Conservation (phyloP, 2,329 filamentous ascomycete genomes). For the Helotiales sp. region DNA sequence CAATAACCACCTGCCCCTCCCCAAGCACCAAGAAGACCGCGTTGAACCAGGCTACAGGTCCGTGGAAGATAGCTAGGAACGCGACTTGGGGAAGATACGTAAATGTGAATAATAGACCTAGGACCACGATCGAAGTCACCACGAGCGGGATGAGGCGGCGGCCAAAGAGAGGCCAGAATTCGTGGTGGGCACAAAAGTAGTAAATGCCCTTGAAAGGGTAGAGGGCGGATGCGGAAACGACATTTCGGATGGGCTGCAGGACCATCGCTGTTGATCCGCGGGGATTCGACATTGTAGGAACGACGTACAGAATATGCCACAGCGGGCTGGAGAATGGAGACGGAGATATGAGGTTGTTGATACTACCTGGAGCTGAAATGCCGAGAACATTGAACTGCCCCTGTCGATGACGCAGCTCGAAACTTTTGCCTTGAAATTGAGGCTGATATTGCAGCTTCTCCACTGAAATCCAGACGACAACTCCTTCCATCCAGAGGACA, state of each 20-base stretch:
- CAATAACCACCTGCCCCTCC: constrained; percentile 54
- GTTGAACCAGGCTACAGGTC: constrained; percentile 85
- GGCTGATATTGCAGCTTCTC: background rate
- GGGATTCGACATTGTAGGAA: constrained; percentile 4
- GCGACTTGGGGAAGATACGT: constrained; percentile 88
- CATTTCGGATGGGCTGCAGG: constrained; percentile 33
- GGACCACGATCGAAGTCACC: constrained; percentile 81
- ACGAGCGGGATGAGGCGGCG: constrained; percentile 80
- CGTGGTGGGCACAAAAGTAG: constrained; percentile 79
- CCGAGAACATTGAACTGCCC: background rate
- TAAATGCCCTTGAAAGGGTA: constrained; percentile 75
- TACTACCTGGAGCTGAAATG: constrained; percentile 1
- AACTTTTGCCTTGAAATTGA: background rate
- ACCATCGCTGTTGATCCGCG: constrained; percentile 5
- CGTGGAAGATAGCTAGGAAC: constrained; percentile 88
- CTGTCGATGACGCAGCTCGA: constrained; percentile 16
- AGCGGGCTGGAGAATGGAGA: background rate
- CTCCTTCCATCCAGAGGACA: background rate
- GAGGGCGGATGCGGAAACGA: constrained; percentile 44
- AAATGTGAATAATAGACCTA: constrained; percentile 85
- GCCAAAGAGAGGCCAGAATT: constrained; percentile 81
- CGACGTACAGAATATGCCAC: background rate
- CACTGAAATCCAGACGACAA: background rate
- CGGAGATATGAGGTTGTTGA: background rate
- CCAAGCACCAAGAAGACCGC: constrained; percentile 87